Base-by-base conservation (phyloP, 352 stramenopile species). In the Globisporangium barbulae region DNA sequence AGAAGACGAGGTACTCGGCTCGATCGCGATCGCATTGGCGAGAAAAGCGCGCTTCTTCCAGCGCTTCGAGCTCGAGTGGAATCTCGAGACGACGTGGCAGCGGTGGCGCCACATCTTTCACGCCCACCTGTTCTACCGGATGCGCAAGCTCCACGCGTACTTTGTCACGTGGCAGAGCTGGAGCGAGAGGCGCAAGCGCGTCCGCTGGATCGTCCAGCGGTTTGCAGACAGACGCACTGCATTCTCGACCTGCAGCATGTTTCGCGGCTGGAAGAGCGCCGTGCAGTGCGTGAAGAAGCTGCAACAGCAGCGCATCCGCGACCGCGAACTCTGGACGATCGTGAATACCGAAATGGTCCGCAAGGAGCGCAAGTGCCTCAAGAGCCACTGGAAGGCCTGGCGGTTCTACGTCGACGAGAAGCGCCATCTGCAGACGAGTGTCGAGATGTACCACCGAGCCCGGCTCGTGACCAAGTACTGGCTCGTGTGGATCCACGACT, bases 31-130 rank as follows among this genome's bases (percentile, higher is more conserved):
- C 9, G 55, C 53, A 8, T 60, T 85, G 5, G 67, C 72, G 0
- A 60, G 65, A 17, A 87, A 83, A 64, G 72, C 79, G 28, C 78
- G 78, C 0, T 48, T 71, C 21, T 65, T 91, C n/a, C 79, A 91
- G 61, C 78, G 68, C 19, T 79, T 81, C 7, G 58, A 76, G 9
- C 39, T 85, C 47, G 63, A 65, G 7, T 91, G 78, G 76, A 65
- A 84, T 15, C 33, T 74, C 15, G 55, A 58, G 8, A 61, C 63
- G 35, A 64, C 73, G 9, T 91, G 82, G 82, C 73, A 76, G 52
- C 72, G 74, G 1, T 91, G 82, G 80, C 71, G 82, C 5, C 75
- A 79, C 41, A 53, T 74, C 33, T 91, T 89, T 56, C 82, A 91
- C 58, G 78, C 82, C 2, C 58, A 74, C 25, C 60, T 90, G 22